Percentiles rank a stretch among this genome's conserved stretches.
Conservation (phyloP, 108 stramenopile species). For the Cylindrotheca closterium region DNA sequence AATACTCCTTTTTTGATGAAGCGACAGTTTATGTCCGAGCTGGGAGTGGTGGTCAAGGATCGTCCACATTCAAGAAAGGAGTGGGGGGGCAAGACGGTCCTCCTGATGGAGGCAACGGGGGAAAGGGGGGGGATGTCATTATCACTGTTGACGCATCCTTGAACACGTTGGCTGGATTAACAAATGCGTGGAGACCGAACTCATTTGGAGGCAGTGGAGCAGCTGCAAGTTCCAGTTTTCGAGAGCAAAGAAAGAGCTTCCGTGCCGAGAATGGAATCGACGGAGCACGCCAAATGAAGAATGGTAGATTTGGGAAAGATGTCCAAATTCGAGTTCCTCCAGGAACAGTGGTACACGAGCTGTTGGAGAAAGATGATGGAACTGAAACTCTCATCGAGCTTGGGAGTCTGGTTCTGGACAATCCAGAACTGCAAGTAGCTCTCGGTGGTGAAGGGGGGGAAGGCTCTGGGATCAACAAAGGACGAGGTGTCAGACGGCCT, state of each 20-base stretch:
- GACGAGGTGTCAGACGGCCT: constrained; percentile 72
- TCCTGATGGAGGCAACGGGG: constrained; percentile 94
- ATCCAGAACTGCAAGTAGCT: constrained; percentile 57
- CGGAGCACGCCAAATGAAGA: constrained; percentile 75
- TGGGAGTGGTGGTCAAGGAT: constrained; percentile 84
- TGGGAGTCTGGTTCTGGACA: constrained; percentile 43
- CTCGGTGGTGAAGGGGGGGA: constrained; percentile 77
- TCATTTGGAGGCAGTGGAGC: constrained; percentile 80
- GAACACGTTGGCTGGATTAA: constrained; percentile 88
- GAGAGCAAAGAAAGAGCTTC: constrained; percentile 50
- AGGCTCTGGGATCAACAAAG: constrained; percentile 64
- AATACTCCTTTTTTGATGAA: constrained; percentile 91
- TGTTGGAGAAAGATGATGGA: constrained; percentile 31
- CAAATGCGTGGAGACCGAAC: constrained; percentile 76
- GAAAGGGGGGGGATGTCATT: constrained; percentile 88
- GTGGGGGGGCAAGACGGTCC: constrained; percentile 71
- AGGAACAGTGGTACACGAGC: constrained; percentile 92
- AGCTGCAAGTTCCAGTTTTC: constrained; percentile 26
- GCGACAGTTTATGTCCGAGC: constrained; percentile 79
- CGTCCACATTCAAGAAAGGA: constrained; percentile 77
- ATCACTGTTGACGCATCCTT: constrained; percentile 77
- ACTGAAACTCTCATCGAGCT: constrained; percentile 31
- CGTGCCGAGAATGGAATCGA: constrained; percentile 83
- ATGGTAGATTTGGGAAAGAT: constrained; percentile 75
- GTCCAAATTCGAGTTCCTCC: constrained; percentile 83